A percentile compares a stretch with the other conserved stretches of the same genome.
phyloP scores from a whole-genome alignment of 805 yeast species.

The Vanderwaltozyma verrucispora region DNA sequence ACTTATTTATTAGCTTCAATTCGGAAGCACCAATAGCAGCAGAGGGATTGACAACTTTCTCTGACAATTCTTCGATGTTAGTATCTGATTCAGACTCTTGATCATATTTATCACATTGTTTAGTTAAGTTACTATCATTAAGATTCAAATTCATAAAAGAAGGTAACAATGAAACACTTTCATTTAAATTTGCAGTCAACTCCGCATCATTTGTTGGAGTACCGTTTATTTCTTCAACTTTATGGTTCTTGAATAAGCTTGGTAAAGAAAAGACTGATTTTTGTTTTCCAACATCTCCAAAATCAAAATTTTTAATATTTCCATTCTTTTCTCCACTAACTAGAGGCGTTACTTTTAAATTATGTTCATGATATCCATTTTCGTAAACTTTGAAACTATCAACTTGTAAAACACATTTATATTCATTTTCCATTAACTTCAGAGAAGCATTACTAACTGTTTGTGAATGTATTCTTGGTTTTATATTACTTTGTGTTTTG shows the following conservation, averaged over 20 bases:
- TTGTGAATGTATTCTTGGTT: slow-evolving; percentile 16
- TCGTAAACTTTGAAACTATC: slow-evolving; percentile 22
- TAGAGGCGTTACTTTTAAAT: slow-evolving; percentile 16
- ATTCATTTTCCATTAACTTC: slow-evolving; percentile 3
- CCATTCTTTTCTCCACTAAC: slow-evolving; percentile 2
- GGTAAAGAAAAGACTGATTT: slow-evolving; percentile 14
- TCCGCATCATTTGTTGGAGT: neutral
- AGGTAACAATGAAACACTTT: slow-evolving; percentile 1
- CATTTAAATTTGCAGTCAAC: neutral
- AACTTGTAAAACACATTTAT: slow-evolving; percentile 13
- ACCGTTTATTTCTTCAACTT: slow-evolving; percentile 4
- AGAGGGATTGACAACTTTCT: slow-evolving; percentile 16
- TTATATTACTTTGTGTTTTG: neutral
- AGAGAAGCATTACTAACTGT: slow-evolving; percentile 14
- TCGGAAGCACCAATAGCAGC: slow-evolving; percentile 45
- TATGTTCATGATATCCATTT: slow-evolving; percentile 25
- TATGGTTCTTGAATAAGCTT: slow-evolving; percentile 17
- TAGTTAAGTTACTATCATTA: no score
- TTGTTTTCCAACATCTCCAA: no score
- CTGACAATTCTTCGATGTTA: neutral
- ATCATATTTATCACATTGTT: no score
- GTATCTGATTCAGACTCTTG: neutral
- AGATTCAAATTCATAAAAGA: no score
- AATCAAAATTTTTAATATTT: no score
- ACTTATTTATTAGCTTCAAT: slow-evolving; percentile 37